Evolutionary conservation across 2,329 filamentous ascomycete genomes (phyloP), one percentile per base, ranked within the genome.

Genomic region (Claviceps sp.): DNA sequence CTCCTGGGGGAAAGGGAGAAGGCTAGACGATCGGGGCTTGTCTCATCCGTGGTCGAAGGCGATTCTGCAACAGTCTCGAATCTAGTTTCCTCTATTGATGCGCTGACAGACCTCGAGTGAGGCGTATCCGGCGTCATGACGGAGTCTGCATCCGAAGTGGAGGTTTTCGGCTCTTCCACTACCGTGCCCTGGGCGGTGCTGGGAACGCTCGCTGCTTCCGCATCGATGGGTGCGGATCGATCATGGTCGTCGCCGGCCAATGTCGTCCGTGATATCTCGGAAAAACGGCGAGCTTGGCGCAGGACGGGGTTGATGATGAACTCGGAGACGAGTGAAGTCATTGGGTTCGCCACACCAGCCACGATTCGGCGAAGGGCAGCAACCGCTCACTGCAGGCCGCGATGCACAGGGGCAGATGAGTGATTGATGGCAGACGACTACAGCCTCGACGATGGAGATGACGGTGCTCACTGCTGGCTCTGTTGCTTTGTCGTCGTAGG

Each of bases 301-400:
- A 84, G 67, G 60, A 84, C 79, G 53, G 81, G 80, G 56, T 82
- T 82, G 65, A 84, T 80, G 59, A 84, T 69, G 63, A 82, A 82
- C 55, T 82, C 77, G 61, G 79, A 76, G 51, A 84, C 79, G 60
- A 83, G 70, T 59, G 75, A 81, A 65, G 77, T 74, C 81, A 84
- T 84, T 61, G 59, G 58, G 55, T 42, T 54, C 50, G 55, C 55
- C 50, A 56, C 51, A 48, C 37, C 43, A 11, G 11, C 42, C 47
- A 41, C 43, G 20, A 47, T 22, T 26, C 8, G 14, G 44, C 44
- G 26, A 18, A 24, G 8, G 11, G 26, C 16, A 47, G 46, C 20
- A 41, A 40, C 18, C 50, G 18, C 41, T 41, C 18, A 30, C 49
- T n/a, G 50, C 30, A 34, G 30, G 9, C 49, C 34, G 45, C 37